phyloP scores from a whole-genome alignment of 1,284 basidiomycete species.

The Coniferiporia sulphurascens region DNA sequence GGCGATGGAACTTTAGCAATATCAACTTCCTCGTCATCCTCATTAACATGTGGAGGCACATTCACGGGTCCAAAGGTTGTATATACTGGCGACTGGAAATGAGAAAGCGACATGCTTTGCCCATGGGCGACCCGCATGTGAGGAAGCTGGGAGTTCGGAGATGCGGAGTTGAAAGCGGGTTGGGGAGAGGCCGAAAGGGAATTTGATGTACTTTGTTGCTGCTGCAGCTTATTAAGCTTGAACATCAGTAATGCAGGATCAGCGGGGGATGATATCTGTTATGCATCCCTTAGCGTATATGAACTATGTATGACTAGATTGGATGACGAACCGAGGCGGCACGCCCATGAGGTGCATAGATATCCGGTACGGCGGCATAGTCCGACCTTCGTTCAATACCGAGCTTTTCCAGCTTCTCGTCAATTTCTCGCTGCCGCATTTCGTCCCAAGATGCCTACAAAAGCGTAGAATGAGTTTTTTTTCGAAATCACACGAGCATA shows the following conservation, averaged over 20 bases:
- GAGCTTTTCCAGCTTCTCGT: conserved; percentile 72
- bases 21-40: conserved; percentile 19
- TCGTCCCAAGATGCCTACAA: conserved; percentile 64
- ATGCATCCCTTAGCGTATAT: not conserved
- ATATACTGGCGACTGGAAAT: conserved; percentile 34
- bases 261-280: conserved; percentile 80
- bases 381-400: conserved; percentile 66
- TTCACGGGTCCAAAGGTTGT: conserved; percentile 44
- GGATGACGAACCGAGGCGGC: conserved; percentile 66
- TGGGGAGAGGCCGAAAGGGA: conserved; percentile 63
- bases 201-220: conserved; percentile 56
- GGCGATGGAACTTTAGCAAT: not conserved
- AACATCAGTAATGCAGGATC: conserved; percentile 74
- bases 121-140: conserved; percentile 50
- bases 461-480: not conserved
- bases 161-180: conserved; percentile 47
- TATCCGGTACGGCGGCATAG: conserved; percentile 36
- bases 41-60: conserved; percentile 42
- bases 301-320: not conserved
- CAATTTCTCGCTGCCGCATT: conserved; percentile 63
- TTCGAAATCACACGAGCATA: too few species aligned
- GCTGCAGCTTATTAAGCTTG: conserved; percentile 77
- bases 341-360: conserved; percentile 68
- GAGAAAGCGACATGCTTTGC: conserved; percentile 66
- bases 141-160: conserved; percentile 41